Conservation (phyloP, 164 flowering plant genomes). For the Magnolia changhungtana region DNA sequence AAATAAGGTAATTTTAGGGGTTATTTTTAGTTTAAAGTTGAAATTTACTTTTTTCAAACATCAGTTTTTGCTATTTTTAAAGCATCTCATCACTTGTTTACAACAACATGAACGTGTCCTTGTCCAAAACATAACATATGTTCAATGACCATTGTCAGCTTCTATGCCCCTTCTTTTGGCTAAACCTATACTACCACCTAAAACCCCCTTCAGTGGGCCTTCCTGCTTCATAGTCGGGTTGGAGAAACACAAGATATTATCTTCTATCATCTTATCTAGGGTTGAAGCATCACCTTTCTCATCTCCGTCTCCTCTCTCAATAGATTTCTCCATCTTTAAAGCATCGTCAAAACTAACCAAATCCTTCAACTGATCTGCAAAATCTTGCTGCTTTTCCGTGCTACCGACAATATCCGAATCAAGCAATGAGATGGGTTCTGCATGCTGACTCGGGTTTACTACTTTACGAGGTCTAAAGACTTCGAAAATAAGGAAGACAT, state of each 20-base stretch:
- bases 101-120: too few relatives aligned
- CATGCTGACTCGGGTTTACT: slow-evolving; percentile 9
- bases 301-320: slow-evolving; percentile 1
- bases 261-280: too few relatives aligned
- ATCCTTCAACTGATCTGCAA: slow-evolving; percentile 46
- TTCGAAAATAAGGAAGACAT: slow-evolving; percentile 47
- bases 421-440: slow-evolving; percentile 32
- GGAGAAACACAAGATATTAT: too few relatives aligned
- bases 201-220: slow-evolving; percentile 3
- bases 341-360: slow-evolving; percentile 42
- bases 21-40: too few relatives aligned
- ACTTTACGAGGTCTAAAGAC: slow-evolving; percentile 10
- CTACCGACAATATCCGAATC: slow-evolving; percentile 31
- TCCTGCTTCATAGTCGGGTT: not conserved
- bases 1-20: too few relatives aligned
- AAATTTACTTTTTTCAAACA: too few relatives aligned
- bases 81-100: too few relatives aligned
- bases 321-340: not conserved
- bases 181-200: slow-evolving; percentile 20
- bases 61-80: too few relatives aligned
- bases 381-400: slow-evolving; percentile 14
- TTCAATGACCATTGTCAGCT: too few relatives aligned
- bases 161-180: slow-evolving; percentile 23
- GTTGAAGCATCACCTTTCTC: slow-evolving; percentile 11
- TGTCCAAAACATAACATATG: too few relatives aligned